Evolutionary conservation across 2,329 filamentous ascomycete species (phyloP).

Genomic region (Trichophyton equinum): DNA sequence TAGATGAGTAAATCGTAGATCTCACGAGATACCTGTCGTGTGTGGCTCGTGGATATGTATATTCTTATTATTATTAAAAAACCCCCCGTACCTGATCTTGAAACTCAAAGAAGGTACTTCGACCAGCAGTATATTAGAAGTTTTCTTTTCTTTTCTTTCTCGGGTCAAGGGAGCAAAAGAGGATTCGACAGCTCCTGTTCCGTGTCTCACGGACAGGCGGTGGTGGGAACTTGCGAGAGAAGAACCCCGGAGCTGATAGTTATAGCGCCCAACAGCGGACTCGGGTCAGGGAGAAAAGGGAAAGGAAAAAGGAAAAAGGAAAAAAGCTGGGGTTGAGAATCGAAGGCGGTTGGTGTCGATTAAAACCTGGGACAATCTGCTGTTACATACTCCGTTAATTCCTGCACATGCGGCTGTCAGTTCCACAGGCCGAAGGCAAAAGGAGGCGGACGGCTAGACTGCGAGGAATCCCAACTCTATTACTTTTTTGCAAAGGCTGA

Average conservation of each 20-base stretch:
- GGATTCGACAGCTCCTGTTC: background rate
- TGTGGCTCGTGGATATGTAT: background rate
- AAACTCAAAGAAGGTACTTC: slow-evolving; percentile 2
- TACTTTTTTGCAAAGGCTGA: background rate
- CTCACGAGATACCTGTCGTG: slow-evolving; percentile 1
- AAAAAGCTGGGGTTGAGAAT: slow-evolving; percentile 1
- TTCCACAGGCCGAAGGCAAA: background rate
- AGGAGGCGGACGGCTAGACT: slow-evolving; percentile 4
- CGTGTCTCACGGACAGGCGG: slow-evolving; percentile 1
- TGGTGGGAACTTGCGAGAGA: background rate
- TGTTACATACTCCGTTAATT: slow-evolving; percentile 1
- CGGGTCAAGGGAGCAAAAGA: slow-evolving; percentile 1
- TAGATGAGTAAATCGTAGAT: background rate
- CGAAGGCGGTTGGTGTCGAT: slow-evolving; percentile 1
- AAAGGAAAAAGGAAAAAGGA: background rate
- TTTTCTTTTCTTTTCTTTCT: background rate
- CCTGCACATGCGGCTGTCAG: slow-evolving; percentile 2
- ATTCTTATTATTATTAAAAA: background rate
- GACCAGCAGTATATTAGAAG: background rate
- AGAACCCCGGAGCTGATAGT: background rate
- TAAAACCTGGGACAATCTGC: background rate
- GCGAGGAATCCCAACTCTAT: slow-evolving; percentile 4
- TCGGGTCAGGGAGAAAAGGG: background rate
- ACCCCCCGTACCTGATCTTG: background rate
- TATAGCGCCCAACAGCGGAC: background rate